Evolutionary conservation across 2,329 filamentous ascomycete genomes (phyloP).

Genomic region (Epichloe festucae): DNA sequence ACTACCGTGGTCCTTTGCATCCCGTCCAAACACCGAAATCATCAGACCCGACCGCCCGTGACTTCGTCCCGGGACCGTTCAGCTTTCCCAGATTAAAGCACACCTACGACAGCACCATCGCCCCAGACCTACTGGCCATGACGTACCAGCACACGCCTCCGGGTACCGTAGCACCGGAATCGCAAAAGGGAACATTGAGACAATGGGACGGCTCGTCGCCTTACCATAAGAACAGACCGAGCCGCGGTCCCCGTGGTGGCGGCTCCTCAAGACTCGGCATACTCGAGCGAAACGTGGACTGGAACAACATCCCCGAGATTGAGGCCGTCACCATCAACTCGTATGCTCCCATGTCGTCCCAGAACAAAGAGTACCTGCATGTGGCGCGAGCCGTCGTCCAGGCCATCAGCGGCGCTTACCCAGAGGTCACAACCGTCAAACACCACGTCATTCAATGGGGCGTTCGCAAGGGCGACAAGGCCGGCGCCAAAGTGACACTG

Average conservation of each 20-base stretch:
- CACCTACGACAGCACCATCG: constrained; percentile 78
- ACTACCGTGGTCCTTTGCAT: constrained; percentile 84
- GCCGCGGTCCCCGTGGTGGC: constrained; percentile 71
- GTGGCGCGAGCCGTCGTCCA: constrained; percentile 76
- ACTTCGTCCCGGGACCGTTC: constrained; percentile 87
- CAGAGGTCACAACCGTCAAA: constrained; percentile 55
- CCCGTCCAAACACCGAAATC: constrained; percentile 80
- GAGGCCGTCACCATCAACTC: constrained; percentile 69
- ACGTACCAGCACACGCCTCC: constrained; percentile 78
- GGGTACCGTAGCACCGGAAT: constrained; percentile 44
- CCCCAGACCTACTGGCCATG: constrained; percentile 77
- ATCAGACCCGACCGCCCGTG: constrained; percentile 76
- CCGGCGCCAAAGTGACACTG: constrained; percentile 67
- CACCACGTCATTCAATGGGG: constrained; percentile 63
- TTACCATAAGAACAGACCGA: constrained; percentile 84
- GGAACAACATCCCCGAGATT: constrained; percentile 75
- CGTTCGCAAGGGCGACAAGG: constrained; percentile 55
- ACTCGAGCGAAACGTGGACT: constrained; percentile 61
- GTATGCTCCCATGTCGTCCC: constrained; percentile 54
- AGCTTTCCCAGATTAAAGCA: constrained; percentile 75
- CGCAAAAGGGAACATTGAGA: constrained; percentile 53
- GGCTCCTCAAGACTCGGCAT: constrained; percentile 50
- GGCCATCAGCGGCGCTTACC: constrained; percentile 68
- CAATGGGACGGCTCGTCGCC: constrained; percentile 83
- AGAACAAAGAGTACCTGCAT: constrained; percentile 63